These are phyloP conservation scores for Afroboletus lepidellus DNA, from an alignment of 1,284 basidiomycete species.

Conservation along the genomic window DNA sequence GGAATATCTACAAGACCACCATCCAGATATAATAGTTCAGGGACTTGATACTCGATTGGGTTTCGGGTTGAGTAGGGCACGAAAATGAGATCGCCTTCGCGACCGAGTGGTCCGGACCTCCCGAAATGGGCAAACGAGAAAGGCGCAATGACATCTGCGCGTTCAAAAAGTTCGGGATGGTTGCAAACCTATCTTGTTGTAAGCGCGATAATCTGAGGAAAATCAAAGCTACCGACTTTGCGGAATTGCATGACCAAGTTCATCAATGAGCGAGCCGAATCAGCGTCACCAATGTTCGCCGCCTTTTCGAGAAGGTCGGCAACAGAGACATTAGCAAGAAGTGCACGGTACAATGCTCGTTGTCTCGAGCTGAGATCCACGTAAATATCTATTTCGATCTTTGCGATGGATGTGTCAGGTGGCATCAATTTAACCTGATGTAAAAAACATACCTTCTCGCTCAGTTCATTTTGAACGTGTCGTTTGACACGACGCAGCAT, in stretches of 20 bases:
- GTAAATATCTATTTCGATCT: slow-evolving; percentile 97
- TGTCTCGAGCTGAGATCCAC: slow-evolving; percentile 95
- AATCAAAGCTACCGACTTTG: slow-evolving; percentile 55
- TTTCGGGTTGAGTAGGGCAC: slow-evolving; percentile 86
- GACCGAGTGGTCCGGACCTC: slow-evolving; percentile 74
- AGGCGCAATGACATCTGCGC: slow-evolving; percentile 93
- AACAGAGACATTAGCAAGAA: slow-evolving; percentile 92
- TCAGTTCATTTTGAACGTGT: slow-evolving; percentile 99
- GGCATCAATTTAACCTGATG: background rate
- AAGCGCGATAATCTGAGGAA: slow-evolving; percentile 1
- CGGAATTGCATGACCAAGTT: slow-evolving; percentile 99
- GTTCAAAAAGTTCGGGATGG: slow-evolving; percentile 97
- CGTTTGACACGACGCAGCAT: slow-evolving; percentile 98
- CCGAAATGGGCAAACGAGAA: slow-evolving; percentile 88
- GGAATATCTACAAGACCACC: slow-evolving; percentile 77
- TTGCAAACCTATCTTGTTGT: slow-evolving; percentile 80
- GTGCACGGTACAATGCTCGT: slow-evolving; percentile 86
- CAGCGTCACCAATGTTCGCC: slow-evolving; percentile 83
- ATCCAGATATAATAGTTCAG: slow-evolving; percentile 76
- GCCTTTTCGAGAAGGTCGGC: slow-evolving; percentile 94
- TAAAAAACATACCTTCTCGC: slow-evolving; percentile 77
- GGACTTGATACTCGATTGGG: slow-evolving; percentile 80
- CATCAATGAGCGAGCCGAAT: slow-evolving; percentile 92
- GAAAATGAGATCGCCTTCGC: slow-evolving; percentile 84
- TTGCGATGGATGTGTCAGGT: slow-evolving; percentile 1